Conservation (phyloP, 2,329 filamentous ascomycete species). For the Aspergillus uvarum region DNA sequence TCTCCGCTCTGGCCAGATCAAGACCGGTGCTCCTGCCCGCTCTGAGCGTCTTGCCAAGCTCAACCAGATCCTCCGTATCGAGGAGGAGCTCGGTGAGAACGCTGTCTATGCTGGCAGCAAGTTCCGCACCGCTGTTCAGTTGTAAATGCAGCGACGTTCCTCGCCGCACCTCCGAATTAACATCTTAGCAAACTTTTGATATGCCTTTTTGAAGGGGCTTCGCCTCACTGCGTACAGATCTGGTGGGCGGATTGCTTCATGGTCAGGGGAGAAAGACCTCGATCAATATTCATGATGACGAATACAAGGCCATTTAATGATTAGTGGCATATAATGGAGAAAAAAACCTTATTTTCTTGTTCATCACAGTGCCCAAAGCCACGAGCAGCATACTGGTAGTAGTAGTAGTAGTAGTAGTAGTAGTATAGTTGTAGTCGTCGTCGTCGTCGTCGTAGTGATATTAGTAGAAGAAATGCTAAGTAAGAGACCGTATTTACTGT, state of each 20-base stretch:
- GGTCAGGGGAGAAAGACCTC: background rate
- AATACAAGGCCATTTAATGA: slow-evolving; percentile 23
- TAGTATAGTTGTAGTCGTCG: no score
- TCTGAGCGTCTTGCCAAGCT: slow-evolving; percentile 99
- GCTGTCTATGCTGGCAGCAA: slow-evolving; percentile 88
- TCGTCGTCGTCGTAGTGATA: no score
- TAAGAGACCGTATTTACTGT: no score
- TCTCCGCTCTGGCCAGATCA: slow-evolving; percentile 96
- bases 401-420: no score
- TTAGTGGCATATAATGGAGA: slow-evolving; percentile 28
- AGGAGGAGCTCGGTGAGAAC: slow-evolving; percentile 94
- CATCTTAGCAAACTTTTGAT: background rate
- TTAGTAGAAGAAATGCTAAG: background rate
- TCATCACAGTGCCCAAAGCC: background rate
- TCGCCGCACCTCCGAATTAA: background rate
- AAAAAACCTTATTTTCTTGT: background rate
- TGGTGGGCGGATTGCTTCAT: slow-evolving; percentile 5
- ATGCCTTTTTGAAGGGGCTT: background rate
- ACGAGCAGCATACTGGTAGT: no score
- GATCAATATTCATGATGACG: slow-evolving; percentile 27
- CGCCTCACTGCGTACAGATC: slow-evolving; percentile 5
- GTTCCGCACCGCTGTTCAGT: slow-evolving; percentile 87
- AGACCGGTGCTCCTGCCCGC: slow-evolving; percentile 93
- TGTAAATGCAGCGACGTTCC: slow-evolving; percentile 57
- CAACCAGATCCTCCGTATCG: slow-evolving; percentile 99